Evolutionary conservation across 352 stramenopile genomes (phyloP), one percentile per base, ranked within the genome.

Genomic region (Globisporangium cylindrosporum): DNA sequence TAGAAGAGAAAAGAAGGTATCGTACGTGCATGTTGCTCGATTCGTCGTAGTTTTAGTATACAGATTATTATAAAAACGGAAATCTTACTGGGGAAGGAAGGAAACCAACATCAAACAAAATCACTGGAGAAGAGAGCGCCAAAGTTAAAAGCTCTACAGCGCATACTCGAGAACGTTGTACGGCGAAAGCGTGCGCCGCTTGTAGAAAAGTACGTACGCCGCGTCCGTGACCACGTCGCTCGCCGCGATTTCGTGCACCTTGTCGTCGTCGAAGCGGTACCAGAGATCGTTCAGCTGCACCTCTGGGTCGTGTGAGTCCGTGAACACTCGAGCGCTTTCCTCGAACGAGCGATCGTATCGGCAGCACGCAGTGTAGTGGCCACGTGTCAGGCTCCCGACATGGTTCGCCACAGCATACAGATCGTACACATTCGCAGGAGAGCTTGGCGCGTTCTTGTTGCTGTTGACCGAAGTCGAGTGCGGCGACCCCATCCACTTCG

Each of bases 351-450:
- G 58, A 68, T 95, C 88, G 57, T 94, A 94, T 5, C 84, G 79
- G 43, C 85, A 93, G 65, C 82, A 92, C 3, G 88, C 86, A 18
- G 88, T 95, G 80, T 99, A 99, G 71, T 99, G 97, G 5, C 97
- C 97, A 48, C 90, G 89, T 2, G 94, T 95, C 9, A 99, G 81
- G 0, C 91, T 93, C 32, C 97, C 97, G 62, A 98, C 93, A 68
- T 99, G 97, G 80, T 99, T 98, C n/a, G 97, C 93, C 8, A 99
- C 97, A 22, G 91, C 96, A 70, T 99, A 99, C 29, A 99, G 77
- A 72, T 99, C 97, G 68, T 99, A 99, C 25, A 95, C 72, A 27
- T 64, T 68, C 12, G 48, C 55, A 29, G 43, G 34, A 6, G 66
- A 57, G 24, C 27, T 67, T 24, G 60, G 24, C 25, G 46, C 32